phyloP scores from a whole-genome alignment of 345 rosid species.

The Iberis pinnata region DNA sequence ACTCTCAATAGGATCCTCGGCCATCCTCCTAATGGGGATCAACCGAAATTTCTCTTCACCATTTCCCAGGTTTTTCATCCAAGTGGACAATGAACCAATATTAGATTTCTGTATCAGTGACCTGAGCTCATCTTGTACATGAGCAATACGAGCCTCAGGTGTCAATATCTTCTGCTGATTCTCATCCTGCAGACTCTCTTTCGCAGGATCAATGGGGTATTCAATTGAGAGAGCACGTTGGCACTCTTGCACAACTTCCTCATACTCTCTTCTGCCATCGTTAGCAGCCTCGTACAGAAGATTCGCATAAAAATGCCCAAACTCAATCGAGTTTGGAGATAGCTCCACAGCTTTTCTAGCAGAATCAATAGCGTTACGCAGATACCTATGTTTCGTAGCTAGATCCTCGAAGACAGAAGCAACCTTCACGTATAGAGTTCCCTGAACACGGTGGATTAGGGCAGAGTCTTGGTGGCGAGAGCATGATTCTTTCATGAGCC shows the following conservation, averaged over 20 bases:
- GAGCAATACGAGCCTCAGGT: constrained; percentile 66
- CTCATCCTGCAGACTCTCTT: constrained; percentile 82
- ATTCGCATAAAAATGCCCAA: constrained; percentile 76
- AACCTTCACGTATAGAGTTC: constrained; percentile 64
- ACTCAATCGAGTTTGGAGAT: constrained; percentile 74
- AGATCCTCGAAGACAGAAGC: constrained; percentile 73
- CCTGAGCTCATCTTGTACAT: constrained; percentile 70
- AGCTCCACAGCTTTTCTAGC: constrained; percentile 64
- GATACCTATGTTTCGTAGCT: constrained; percentile 55
- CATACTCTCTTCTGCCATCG: constrained; percentile 61
- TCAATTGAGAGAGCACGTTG: constrained; percentile 69
- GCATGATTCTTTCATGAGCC: constrained; percentile 75
- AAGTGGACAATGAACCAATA: constrained; percentile 61
- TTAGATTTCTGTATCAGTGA: constrained; percentile 67
- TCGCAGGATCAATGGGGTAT: constrained; percentile 81
- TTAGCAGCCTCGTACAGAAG: constrained; percentile 74
- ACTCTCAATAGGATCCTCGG: constrained; percentile 88
- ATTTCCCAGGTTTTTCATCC: constrained; percentile 75
- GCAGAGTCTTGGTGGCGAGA: constrained; percentile 55
- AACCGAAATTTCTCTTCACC: constrained; percentile 79
- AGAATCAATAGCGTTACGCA: constrained; percentile 66
- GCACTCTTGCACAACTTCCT: constrained; percentile 78
- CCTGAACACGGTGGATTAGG: constrained; percentile 68
- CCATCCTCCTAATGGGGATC: constrained; percentile 60
- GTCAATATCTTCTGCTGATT: constrained; percentile 62